Evolutionary conservation across 371 early-diverging fungal genomes (phyloP).

Genomic region (Mucor racemosus): DNA sequence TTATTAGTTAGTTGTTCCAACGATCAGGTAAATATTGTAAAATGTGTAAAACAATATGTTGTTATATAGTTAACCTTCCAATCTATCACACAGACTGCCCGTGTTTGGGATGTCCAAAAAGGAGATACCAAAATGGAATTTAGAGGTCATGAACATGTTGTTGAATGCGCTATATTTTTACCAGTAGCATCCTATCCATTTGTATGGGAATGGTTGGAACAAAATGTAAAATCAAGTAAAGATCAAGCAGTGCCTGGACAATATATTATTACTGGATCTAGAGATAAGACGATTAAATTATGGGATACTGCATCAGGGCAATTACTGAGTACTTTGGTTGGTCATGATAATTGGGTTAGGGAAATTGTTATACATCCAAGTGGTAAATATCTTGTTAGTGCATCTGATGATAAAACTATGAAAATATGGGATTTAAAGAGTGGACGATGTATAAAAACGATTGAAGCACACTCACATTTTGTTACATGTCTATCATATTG

Average conservation of each 20-base stretch:
- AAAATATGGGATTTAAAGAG: slow-evolving; percentile 88
- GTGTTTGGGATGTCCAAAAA: slow-evolving; percentile 80
- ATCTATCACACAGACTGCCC: slow-evolving; percentile 61
- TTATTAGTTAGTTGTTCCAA: slow-evolving; percentile 78
- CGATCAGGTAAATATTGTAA: slow-evolving; percentile 71
- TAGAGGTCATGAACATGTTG: slow-evolving; percentile 93
- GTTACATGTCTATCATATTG: slow-evolving; percentile 81
- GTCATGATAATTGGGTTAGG: slow-evolving; percentile 97
- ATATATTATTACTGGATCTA: slow-evolving; percentile 81
- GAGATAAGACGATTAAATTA: slow-evolving; percentile 89
- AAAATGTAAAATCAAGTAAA: slow-evolving; percentile 16
- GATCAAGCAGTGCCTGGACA: slow-evolving; percentile 58
- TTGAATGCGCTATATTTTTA: slow-evolving; percentile 88
- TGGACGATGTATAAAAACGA: slow-evolving; percentile 79
- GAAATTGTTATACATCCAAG: slow-evolving; percentile 81
- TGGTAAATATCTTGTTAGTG: slow-evolving; percentile 79
- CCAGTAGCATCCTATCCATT: slow-evolving; percentile 68
- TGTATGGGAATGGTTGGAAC: slow-evolving; percentile 62
- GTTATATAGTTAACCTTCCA: too few species aligned
- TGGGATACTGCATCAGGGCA: slow-evolving; percentile 83
- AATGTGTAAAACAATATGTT: too few species aligned
- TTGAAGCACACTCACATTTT: slow-evolving; percentile 90
- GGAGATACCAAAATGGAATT: slow-evolving; percentile 81
- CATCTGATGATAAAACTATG: slow-evolving; percentile 87
- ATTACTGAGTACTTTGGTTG: slow-evolving; percentile 77